Evolutionary conservation across 1,284 basidiomycete species (phyloP).

Genomic region (Vanrija pseudolonga): DNA sequence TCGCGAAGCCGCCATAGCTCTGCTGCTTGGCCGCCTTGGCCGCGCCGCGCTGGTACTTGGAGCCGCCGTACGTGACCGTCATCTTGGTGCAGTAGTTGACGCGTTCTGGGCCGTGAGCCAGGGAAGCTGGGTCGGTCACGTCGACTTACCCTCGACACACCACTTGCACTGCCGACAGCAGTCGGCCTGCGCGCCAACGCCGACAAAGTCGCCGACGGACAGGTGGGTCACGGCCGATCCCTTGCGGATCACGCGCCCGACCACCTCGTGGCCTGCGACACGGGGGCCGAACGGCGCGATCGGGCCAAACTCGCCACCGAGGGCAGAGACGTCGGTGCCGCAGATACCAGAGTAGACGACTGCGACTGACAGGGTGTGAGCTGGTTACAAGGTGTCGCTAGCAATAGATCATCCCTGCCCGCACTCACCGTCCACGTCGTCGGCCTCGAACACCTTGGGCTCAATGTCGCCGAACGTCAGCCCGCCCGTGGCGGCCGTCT

Average conservation of each 20-base stretch:
- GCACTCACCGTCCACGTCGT: constrained; percentile 46
- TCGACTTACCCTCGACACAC: constrained; percentile 44
- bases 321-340: constrained; percentile 12
- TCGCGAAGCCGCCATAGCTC: constrained; percentile 50
- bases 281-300: background rate
- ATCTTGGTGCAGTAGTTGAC: constrained; percentile 1
- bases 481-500: constrained; percentile 42
- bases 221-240: constrained; percentile 23
- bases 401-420: no score
- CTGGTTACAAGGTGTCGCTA: background rate
- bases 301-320: constrained; percentile 17
- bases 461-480: constrained; percentile 42
- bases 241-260: constrained; percentile 27
- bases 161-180: constrained; percentile 47
- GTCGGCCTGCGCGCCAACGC: constrained; percentile 54
- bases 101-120: background rate
- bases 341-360: constrained; percentile 19
- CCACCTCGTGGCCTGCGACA: constrained; percentile 31
- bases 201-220: constrained; percentile 51
- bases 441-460: constrained; percentile 46
- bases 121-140: no score
- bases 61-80: constrained; percentile 4
- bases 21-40: constrained; percentile 9
- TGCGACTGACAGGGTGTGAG: background rate
- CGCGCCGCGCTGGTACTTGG: background rate